phyloP scores from a whole-genome alignment of 257 asterid genomes.

The Osmanthus fragrans region DNA sequence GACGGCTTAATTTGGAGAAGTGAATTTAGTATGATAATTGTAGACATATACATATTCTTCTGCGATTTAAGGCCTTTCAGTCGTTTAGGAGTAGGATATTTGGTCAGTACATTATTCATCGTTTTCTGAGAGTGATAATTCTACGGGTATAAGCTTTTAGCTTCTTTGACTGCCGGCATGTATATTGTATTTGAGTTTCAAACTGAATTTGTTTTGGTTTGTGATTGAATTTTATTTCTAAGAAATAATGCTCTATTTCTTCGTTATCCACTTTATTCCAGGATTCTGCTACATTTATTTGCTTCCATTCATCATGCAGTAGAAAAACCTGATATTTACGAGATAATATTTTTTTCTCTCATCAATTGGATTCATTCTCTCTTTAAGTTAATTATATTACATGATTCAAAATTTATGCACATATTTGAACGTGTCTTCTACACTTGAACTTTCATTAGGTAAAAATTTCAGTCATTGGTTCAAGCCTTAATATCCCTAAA shows the following conservation, averaged over 20 bases:
- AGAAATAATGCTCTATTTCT: not conserved
- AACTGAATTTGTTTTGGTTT: not conserved
- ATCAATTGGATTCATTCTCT: too few species aligned
- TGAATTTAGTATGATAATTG: constrained; percentile 11
- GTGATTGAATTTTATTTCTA: not conserved
- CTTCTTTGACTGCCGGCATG: not conserved
- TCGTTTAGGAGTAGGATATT: not conserved
- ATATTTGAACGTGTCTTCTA: too few species aligned
- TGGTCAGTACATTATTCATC: not conserved
- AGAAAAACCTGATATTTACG: too few species aligned
- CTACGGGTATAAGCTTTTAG: not conserved
- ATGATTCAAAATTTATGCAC: too few species aligned
- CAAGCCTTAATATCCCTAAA: too few species aligned
- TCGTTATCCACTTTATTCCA: too few species aligned
- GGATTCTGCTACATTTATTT: not conserved
- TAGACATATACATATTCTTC: not conserved
- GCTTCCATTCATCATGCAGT: not conserved
- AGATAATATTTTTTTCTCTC: too few species aligned
- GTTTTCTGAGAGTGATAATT: not conserved
- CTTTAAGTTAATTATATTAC: too few species aligned
- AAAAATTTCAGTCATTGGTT: too few species aligned
- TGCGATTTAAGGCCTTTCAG: not conserved
- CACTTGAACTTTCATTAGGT: too few species aligned
- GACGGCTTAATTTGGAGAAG: constrained; percentile 24
- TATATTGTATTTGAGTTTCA: too few species aligned